Base-by-base conservation (phyloP, 2,329 filamentous ascomycete genomes). In the Macrophomina phaseolina region DNA sequence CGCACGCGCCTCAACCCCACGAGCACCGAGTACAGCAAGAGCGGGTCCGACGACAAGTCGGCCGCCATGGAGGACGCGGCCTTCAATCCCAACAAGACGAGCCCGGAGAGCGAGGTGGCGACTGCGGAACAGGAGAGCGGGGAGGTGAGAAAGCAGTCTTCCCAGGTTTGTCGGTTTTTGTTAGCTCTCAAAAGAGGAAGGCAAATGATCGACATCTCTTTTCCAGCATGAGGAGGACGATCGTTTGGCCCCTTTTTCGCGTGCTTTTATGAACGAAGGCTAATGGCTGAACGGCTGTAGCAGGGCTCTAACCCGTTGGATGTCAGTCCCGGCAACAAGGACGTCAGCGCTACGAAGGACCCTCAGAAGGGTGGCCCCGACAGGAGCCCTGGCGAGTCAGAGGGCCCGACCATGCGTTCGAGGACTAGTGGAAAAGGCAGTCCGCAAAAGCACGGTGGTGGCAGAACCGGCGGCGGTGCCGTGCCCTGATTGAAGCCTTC, bases 11-110 rank as follows among this genome's bases (percentile, higher is more conserved):
- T 96, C 40, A 86, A 90, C 67, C 88, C 90, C 0, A 83, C 86
- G 40, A 79, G 85, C 2, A 87, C 85, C 64, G 91, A 96, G 75
- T 87, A 89, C 78, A 87, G 87, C 67, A 87, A 90, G 74, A 88
- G 87, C 60, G 90, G 87, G 3, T 87, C 86, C 0, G 91, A 89
- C 70, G 81, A 89, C 51, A 79, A 81, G 12, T 84, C 89, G 0
- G 83, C 85, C 0, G 81, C 84, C 36, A 81, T 85, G 66, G 76
- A 81, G 3, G 83, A 89, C 49, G 85, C 89, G 0, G 90, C 93
- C 0, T 96, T 91, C 78, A 85, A 92, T 74, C 87, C 89, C 0
- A 78, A 83, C 65, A 87, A 86, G 75, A 94, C 91, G 32, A 80
- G 83, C 23, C 92, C 92, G 0, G 89, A 93, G 74, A 73, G 78